Evolutionary conservation across 2,329 filamentous ascomycete genomes (phyloP), one percentile per base, ranked within the genome.

Genomic region (Colletotrichum lindemuthianum): DNA sequence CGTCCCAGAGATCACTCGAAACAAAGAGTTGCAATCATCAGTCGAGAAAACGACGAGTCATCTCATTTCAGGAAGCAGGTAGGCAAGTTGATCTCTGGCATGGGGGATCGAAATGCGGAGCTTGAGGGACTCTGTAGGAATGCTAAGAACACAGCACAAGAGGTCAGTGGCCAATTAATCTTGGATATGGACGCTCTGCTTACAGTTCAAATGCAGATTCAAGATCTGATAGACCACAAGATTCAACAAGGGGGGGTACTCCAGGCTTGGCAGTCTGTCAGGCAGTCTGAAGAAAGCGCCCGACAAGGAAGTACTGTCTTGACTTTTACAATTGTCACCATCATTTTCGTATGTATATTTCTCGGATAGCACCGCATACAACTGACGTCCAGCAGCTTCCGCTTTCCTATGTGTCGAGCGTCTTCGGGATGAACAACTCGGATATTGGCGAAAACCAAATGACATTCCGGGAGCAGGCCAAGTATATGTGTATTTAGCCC

Each of bases 321-420:
- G 75, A 71, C 79, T 2, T 82, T 83, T 59, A 83, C 81, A 0
- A 66, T 82, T 2, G 77, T 82, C 1, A 82, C 81, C 0, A 81
- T 83, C 44, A 68, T 82, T 33, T 83, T 83, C n/a, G n/a, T n/a
- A n/a, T n/a, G n/a, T n/a, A n/a, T n/a, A n/a, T n/a, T n/a, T n/a
- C n/a, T n/a, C n/a, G n/a, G n/a, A n/a, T n/a, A n/a, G n/a, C n/a
- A n/a, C n/a, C n/a, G n/a, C n/a, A n/a, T n/a, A n/a, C n/a, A n/a
- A n/a, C n/a, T n/a, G n/a, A n/a, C n/a, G n/a, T n/a, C n/a, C n/a
- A n/a, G n/a, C n/a, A n/a, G n/a, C n/a, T n/a, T n/a, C n/a, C n/a
- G 0, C 67, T 79, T 1, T 74, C 74, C 0, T 80, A 78, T 68
- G 69, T 77, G n/a, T 71, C 77, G 0, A 72, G 72, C 5, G 64